Conservation (phyloP, 2,329 filamentous ascomycete species). For the Podosphaera xanthii region DNA sequence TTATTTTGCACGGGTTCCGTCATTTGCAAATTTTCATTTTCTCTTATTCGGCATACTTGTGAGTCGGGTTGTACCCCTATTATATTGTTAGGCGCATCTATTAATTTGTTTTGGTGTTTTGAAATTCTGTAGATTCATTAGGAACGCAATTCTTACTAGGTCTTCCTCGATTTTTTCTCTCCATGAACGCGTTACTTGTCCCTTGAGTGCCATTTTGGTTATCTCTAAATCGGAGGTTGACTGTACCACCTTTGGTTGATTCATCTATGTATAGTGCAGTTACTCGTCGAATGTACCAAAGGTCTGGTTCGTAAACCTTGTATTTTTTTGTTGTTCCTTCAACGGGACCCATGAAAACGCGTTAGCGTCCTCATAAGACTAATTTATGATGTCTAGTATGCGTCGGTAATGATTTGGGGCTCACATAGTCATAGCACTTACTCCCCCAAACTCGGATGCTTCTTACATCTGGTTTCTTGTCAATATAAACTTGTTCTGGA, state of each 20-base stretch:
- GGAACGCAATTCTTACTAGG: neutral
- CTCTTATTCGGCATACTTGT: too few species aligned
- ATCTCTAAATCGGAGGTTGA: neutral
- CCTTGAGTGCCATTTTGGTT: neutral
- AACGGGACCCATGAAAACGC: neutral
- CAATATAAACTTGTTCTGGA: neutral
- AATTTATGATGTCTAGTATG: neutral
- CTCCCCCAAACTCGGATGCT: too few species aligned
- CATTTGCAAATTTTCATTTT: too few species aligned
- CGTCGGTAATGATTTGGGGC: too few species aligned
- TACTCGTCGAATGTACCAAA: neutral
- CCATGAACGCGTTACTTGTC: neutral
- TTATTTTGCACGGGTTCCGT: too few species aligned
- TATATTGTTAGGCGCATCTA: too few species aligned
- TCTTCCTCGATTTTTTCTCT: neutral
- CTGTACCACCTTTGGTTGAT: neutral
- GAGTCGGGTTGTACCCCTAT: too few species aligned
- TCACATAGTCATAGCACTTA: too few species aligned
- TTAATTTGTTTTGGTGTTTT: too few species aligned
- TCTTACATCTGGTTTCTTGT: neutral
- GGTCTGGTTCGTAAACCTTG: neutral
- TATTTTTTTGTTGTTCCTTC: neutral
- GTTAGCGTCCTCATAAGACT: neutral
- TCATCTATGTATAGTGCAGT: neutral
- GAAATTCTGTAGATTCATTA: too few species aligned